phyloP scores from a whole-genome alignment of 345 rosid genomes.

The Rhizophora mangle region DNA sequence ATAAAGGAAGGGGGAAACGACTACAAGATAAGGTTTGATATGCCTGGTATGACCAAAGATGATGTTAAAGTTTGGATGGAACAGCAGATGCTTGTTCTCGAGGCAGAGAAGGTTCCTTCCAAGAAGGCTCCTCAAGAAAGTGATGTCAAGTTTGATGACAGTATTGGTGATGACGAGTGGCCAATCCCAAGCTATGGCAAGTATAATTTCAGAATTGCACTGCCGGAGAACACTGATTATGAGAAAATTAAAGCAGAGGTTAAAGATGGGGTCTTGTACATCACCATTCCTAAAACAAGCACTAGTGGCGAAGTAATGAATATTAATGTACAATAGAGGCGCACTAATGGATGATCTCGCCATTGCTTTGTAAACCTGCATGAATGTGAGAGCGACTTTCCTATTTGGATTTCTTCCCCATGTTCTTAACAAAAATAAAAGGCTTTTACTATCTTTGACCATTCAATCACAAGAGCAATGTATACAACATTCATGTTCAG shows the following conservation, averaged over 20 bases:
- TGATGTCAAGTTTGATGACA: neutral
- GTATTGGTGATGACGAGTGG: conserved; percentile 35
- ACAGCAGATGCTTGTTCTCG: conserved; percentile 27
- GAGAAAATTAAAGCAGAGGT: conserved; percentile 52
- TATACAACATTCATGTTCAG: neutral
- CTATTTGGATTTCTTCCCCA: neutral
- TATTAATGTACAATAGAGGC: conserved; percentile 13
- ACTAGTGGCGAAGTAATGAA: conserved; percentile 4
- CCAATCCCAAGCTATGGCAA: conserved; percentile 41
- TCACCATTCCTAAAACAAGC: conserved; percentile 27
- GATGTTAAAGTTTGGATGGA: conserved; percentile 34
- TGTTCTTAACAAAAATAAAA: too few species aligned
- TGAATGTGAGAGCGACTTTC: neutral
- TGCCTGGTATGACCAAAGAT: conserved; percentile 36
- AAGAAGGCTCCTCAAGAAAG: neutral
- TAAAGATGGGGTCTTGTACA: conserved; percentile 31
- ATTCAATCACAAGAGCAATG: neutral
- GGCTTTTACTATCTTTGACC: neutral
- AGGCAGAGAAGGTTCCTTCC: conserved; percentile 22
- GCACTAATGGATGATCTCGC: neutral
- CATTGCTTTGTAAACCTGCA: neutral
- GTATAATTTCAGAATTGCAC: conserved; percentile 16
- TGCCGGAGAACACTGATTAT: conserved; percentile 24
- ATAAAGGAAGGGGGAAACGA: conserved; percentile 16
- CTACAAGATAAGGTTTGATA: conserved; percentile 26